phyloP scores from a whole-genome alignment of 2,329 filamentous ascomycete species.

The Botrytis squamosa region DNA sequence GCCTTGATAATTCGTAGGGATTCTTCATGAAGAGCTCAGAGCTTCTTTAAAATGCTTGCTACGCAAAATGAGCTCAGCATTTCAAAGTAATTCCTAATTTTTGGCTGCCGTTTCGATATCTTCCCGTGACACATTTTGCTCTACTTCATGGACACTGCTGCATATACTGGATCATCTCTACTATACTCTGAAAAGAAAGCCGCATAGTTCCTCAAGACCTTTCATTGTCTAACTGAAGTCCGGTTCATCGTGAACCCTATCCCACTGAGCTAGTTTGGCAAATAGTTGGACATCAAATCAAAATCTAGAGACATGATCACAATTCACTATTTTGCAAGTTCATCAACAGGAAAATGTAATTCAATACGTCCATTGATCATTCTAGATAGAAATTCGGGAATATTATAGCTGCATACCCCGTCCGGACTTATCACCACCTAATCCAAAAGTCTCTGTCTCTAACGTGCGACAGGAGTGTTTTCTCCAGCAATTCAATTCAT shows the following conservation, averaged over 20 bases:
- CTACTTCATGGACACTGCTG: rapidly evolving
- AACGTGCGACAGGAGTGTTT: too few relatives aligned
- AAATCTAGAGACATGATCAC: background rate
- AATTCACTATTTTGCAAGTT: background rate
- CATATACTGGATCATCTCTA: rapidly evolving
- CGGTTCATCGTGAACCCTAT: background rate
- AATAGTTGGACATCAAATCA: background rate
- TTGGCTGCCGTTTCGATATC: background rate
- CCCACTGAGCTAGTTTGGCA: background rate
- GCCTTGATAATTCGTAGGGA: conserved; percentile 5
- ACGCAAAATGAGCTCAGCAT: background rate
- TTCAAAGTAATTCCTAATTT: background rate
- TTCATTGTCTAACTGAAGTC: background rate
- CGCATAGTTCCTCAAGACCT: background rate
- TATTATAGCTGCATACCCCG: background rate
- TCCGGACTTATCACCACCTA: rapidly evolving
- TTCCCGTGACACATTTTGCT: background rate
- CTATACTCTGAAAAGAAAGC: too few relatives aligned
- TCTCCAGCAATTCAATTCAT: background rate
- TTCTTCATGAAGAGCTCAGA: background rate
- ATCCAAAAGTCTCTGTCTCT: background rate
- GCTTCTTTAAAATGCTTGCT: too few relatives aligned
- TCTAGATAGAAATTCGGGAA: background rate
- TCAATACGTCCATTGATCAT: background rate
- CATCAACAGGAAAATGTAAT: background rate